phyloP scores from a whole-genome alignment of 805 yeast genomes.

The Suhomyces kilbournensis region DNA sequence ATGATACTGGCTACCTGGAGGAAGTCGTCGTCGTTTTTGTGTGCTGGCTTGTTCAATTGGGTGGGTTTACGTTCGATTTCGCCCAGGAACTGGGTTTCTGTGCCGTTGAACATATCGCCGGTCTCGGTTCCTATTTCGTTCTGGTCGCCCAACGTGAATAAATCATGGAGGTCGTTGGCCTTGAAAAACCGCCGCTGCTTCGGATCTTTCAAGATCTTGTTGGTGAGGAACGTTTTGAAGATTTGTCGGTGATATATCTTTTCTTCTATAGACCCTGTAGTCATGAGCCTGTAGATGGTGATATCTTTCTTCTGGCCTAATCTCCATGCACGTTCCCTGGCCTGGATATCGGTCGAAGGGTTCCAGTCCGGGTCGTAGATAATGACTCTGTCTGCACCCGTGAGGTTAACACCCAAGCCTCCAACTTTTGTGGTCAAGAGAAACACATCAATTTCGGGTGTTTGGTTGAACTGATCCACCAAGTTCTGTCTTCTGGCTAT shows the following conservation, averaged over 20 bases:
- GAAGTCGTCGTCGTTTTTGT: conserved; percentile 61
- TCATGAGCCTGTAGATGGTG: conserved; percentile 84
- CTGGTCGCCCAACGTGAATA: conserved; percentile 81
- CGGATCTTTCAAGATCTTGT: conserved; percentile 92
- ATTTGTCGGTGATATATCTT: conserved; percentile 96
- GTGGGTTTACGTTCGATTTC: conserved; percentile 31
- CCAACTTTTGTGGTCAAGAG: conserved; percentile 92
- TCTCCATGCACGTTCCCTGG: conserved; percentile 96
- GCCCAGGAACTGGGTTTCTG: conserved; percentile 38
- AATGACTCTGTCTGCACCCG: conserved; percentile 93
- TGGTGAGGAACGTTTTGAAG: conserved; percentile 89
- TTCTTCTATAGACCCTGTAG: conserved; percentile 94
- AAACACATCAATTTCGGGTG: conserved; percentile 59
- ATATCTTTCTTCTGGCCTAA: conserved; percentile 93
- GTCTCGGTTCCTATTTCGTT: conserved; percentile 65
- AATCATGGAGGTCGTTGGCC: conserved; percentile 84
- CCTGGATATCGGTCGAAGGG: conserved; percentile 96
- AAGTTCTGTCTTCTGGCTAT: conserved; percentile 71
- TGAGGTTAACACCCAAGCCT: conserved; percentile 88
- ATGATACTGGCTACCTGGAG: conserved; percentile 53
- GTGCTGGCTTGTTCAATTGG: conserved; percentile 24
- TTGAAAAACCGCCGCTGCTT: conserved; percentile 92
- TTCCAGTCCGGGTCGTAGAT: conserved; percentile 98
- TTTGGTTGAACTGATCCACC: conserved; percentile 77
- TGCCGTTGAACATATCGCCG: conserved; percentile 56